Base-by-base conservation (phyloP, 1,284 basidiomycete species). In the Fomitopsis schrenkii region DNA sequence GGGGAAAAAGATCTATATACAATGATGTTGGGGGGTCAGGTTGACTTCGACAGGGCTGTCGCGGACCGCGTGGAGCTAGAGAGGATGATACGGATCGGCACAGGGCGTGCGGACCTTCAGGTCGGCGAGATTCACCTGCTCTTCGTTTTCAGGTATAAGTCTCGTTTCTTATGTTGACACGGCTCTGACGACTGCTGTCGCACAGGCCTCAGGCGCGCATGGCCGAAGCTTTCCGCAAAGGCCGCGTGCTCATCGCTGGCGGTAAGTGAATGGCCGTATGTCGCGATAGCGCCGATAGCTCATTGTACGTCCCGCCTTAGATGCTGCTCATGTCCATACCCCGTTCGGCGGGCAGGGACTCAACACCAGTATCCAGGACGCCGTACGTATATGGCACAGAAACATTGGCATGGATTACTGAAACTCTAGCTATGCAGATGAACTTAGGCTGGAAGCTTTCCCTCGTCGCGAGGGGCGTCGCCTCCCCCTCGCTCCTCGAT, bases 191-290 rank as follows among this genome's bases (percentile, higher is more conserved):
- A 33, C 5, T 8, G 8, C 30, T 33, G 8, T 15, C 42, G 5
- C 5, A 40, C 38, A 78, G 77, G 36, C 71, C 75, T 0, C 77
- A 77, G 61, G 73, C 77, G 42, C 66, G 76, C 2, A 75, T 77
- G 72, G 74, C 73, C 1, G 69, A 76, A 42, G 70, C 70, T 48
- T 74, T 79, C 61, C 63, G 60, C 15, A 68, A 70, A 19, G 77
- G 75, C 0, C 64, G 74, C 8, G 71, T 71, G 2, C 77, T 79
- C 59, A 61, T 79, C n/a, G 71, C 68, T 6, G 77, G 78, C 66
- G 78, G 77, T 79, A 41, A 14, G 61, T 30, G 6, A 4, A 5
- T 19, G 3, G 12, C 9, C 0, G 3, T 10, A 17, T 19, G 28
- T 40, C 26, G 26, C 6, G 22, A 26, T 8, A 26, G 22, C 12